Evolutionary conservation across 2,329 filamentous ascomycete species (phyloP).

Genomic region (Hypoxylon sp.): DNA sequence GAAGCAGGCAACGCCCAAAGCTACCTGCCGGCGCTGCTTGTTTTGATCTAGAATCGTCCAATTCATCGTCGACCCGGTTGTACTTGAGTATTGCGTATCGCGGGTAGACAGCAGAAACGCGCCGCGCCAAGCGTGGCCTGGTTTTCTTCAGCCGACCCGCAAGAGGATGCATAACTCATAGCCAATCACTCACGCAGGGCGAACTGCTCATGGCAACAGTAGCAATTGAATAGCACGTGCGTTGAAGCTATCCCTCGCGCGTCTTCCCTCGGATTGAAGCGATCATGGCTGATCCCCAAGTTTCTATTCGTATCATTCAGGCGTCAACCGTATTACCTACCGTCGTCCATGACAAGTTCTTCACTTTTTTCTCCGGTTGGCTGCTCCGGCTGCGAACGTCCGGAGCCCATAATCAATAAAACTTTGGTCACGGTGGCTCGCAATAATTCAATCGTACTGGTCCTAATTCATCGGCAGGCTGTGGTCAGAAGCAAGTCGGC

Average conservation of each 20-base stretch:
- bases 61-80: conserved; percentile 30
- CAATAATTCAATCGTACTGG: conserved; percentile 30
- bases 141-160: conserved; percentile 42
- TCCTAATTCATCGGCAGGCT: conserved; percentile 41
- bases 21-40: conserved; percentile 31
- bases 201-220: conserved; percentile 39
- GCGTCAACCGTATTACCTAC: conserved; percentile 41
- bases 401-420: conserved; percentile 36
- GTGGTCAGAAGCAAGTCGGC: conserved; percentile 43
- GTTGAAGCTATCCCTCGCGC: conserved; percentile 36
- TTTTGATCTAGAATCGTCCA: conserved; percentile 41
- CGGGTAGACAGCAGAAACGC: conserved; percentile 41
- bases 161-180: conserved; percentile 39
- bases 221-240: conserved; percentile 42
- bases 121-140: conserved; percentile 45
- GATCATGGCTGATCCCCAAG: conserved; percentile 40
- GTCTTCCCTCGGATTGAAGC: conserved; percentile 40
- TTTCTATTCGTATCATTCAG: conserved; percentile 42
- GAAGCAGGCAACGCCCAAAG: conserved; percentile 37
- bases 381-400: conserved; percentile 38
- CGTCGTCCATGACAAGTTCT: conserved; percentile 31
- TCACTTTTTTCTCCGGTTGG: conserved; percentile 43
- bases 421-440: conserved; percentile 32
- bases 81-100: conserved; percentile 37
- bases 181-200: conserved; percentile 52